Percentiles rank a stretch among this genome's conserved stretches.
phyloP scores from a whole-genome alignment of 163 green algal genomes.

The Coccomyxa subellipsoidea region DNA sequence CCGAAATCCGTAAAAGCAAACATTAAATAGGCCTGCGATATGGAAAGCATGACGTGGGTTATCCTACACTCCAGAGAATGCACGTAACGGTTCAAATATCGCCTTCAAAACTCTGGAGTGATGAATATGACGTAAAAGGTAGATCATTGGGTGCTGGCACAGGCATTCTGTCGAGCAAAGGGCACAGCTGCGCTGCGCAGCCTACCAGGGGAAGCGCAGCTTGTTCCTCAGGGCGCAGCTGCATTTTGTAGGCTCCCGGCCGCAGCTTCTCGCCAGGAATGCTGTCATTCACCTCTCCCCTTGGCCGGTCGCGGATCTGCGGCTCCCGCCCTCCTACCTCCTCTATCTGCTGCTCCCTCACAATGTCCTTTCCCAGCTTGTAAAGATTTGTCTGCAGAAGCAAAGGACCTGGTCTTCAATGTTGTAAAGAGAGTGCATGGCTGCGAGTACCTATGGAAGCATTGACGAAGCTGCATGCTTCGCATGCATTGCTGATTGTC shows the following conservation, averaged over 20 bases:
- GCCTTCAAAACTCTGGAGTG: too few relatives aligned
- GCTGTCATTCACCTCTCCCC: constrained; percentile 6
- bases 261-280: constrained; percentile 25
- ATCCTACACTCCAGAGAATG: too few relatives aligned
- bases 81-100: too few relatives aligned
- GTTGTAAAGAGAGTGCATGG: too few relatives aligned
- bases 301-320: constrained; percentile 16
- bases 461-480: neutral
- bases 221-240: constrained; percentile 38
- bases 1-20: neutral
- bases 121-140: too few relatives aligned
- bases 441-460: too few relatives aligned
- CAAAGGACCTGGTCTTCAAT: too few relatives aligned
- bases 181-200: neutral
- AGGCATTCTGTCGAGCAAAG: too few relatives aligned
- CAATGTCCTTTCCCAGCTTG: neutral
- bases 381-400: neutral
- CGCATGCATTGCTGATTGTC: too few relatives aligned
- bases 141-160: too few relatives aligned
- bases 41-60: neutral
- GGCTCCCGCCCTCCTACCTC: neutral
- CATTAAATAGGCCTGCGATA: neutral
- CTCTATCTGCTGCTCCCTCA: neutral
- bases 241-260: constrained; percentile 35
- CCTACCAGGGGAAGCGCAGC: constrained; percentile 7